These are phyloP conservation scores for Beta corolliflora DNA, from an alignment of 179 eudicot species.

Conservation along the genomic window DNA sequence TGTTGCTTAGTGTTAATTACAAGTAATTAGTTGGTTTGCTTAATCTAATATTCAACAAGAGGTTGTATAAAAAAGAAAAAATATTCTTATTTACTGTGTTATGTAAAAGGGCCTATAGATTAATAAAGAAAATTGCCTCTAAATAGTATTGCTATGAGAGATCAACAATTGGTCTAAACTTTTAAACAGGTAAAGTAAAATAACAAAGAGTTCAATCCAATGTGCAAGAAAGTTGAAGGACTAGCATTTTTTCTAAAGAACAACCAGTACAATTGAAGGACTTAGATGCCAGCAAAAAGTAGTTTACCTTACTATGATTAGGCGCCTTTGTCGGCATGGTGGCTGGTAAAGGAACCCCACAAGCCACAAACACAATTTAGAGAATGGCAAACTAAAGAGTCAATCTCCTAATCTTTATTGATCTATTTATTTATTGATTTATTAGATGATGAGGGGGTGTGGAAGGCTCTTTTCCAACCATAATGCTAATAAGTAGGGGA, in stretches of 20 bases:
- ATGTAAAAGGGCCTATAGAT: too few species aligned
- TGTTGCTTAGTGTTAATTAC: too few species aligned
- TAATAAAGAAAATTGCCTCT: background rate
- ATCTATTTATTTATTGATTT: too few species aligned
- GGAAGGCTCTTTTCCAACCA: too few species aligned
- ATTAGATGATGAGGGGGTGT: too few species aligned
- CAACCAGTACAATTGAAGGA: conserved; percentile 1
- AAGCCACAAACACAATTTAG: background rate
- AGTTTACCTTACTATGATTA: background rate
- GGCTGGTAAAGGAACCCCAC: conserved; percentile 1
- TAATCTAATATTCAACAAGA: too few species aligned
- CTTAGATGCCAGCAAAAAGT: conserved; percentile 1
- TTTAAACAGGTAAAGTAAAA: background rate
- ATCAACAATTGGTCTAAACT: background rate
- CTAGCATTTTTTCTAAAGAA: background rate
- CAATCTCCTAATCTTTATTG: background rate
- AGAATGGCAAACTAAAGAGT: background rate
- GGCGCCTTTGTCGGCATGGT: conserved; percentile 10
- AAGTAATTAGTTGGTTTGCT: too few species aligned
- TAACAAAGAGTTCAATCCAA: background rate
- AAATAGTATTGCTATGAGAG: background rate
- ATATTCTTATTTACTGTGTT: too few species aligned
- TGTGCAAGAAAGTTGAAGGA: background rate
- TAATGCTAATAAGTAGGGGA: too few species aligned
- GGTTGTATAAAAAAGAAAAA: too few species aligned